Evolutionary conservation across 768 basidiomycete genomes (phyloP).

Genomic region (Collybia sp.): DNA sequence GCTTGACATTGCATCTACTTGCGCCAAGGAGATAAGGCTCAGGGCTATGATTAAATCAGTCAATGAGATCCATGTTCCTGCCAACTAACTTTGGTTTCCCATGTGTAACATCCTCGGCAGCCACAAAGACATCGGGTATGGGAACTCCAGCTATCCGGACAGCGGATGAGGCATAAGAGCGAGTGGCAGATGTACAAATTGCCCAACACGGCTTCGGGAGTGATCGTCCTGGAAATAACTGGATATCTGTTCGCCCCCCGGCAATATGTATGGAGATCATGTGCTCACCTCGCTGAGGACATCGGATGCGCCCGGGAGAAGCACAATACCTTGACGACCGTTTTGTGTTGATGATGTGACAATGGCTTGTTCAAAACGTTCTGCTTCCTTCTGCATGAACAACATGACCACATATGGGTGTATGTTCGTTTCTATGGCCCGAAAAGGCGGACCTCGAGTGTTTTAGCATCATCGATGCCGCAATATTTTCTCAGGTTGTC

Average conservation of each 20-base stretch:
- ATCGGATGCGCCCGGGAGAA: constrained; percentile 65
- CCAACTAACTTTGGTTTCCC: constrained; percentile 72
- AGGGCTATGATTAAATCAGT: constrained; percentile 39
- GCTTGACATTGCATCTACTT: constrained; percentile 56
- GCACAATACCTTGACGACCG: constrained; percentile 58
- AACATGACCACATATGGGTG: not conserved
- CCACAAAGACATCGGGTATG: constrained; percentile 70
- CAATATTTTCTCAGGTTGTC: constrained; percentile 78
- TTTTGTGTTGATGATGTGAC: constrained; percentile 50
- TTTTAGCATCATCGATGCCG: constrained; percentile 58
- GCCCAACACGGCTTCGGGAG: constrained; percentile 72
- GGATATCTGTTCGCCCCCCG: not conserved
- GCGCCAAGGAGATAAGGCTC: constrained; percentile 92
- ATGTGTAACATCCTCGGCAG: constrained; percentile 74
- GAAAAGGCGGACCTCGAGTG: constrained; percentile 52
- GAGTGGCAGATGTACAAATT: constrained; percentile 85
- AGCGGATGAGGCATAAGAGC: constrained; percentile 68
- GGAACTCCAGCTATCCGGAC: constrained; percentile 62
- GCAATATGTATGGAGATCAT: not conserved
- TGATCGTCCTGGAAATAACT: constrained; percentile 32
- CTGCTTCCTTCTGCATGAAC: constrained; percentile 52
- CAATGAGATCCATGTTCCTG: not conserved
- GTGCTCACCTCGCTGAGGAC: constrained; percentile 53
- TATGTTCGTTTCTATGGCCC: not conserved
- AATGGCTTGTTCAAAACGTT: constrained; percentile 78